phyloP scores from a whole-genome alignment of 345 rosid species.

The Geranium brycei region DNA sequence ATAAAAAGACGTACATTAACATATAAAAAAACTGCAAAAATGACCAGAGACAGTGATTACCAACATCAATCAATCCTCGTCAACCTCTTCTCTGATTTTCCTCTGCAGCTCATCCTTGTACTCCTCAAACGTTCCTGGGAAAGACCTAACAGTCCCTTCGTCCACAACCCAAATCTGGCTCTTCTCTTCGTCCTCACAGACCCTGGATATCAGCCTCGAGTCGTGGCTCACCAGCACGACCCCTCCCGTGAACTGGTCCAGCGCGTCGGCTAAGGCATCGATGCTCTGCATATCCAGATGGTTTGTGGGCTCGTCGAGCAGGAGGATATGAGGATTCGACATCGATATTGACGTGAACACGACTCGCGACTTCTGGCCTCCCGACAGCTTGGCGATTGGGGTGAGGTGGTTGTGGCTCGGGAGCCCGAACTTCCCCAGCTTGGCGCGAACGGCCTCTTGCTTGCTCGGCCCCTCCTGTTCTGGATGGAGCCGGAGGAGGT shows the following conservation, averaged over 20 bases:
- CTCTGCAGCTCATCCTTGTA: slow-evolving; percentile 74
- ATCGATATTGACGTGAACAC: slow-evolving; percentile 89
- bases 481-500: slow-evolving; percentile 90
- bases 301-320: slow-evolving; percentile 89
- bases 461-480: slow-evolving; percentile 92
- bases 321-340: slow-evolving; percentile 81
- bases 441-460: slow-evolving; percentile 91
- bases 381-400: slow-evolving; percentile 78
- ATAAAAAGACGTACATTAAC: too few relatives aligned
- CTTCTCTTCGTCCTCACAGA: slow-evolving; percentile 74
- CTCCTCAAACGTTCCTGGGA: slow-evolving; percentile 62
- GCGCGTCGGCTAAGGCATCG: slow-evolving; percentile 83
- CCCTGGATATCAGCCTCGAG: slow-evolving; percentile 77
- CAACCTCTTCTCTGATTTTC: slow-evolving; percentile 70
- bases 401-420: slow-evolving; percentile 83
- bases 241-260: slow-evolving; percentile 85
- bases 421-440: slow-evolving; percentile 89
- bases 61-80: slow-evolving; percentile 30
- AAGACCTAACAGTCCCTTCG: slow-evolving; percentile 51
- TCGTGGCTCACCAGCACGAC: slow-evolving; percentile 91
- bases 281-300: slow-evolving; percentile 97
- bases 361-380: slow-evolving; percentile 87
- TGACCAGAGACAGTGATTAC: not conserved
- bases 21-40: too few relatives aligned
- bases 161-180: slow-evolving; percentile 92